phyloP scores from a whole-genome alignment of 805 yeast genomes.

The Vanderwaltozyma verrucispora region DNA sequence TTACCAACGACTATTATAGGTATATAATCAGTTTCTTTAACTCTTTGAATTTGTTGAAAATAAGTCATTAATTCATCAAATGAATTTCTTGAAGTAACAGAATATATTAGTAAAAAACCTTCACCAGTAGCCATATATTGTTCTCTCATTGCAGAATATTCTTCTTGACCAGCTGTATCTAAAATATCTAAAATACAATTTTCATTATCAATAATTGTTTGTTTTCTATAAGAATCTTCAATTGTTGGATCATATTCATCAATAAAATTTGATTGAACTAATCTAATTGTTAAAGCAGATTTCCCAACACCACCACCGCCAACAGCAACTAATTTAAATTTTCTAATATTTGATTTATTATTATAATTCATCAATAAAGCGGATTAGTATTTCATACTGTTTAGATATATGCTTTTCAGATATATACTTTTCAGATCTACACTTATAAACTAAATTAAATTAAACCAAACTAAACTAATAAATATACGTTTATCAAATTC shows the following conservation, averaged over 20 bases:
- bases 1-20: conserved; percentile 71
- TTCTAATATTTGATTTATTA: conserved; percentile 32
- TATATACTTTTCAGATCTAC: no score
- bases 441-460: no score
- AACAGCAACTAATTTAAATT: conserved; percentile 85
- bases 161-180: conserved; percentile 97
- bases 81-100: conserved; percentile 71
- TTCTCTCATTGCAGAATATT: conserved; percentile 82
- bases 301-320: conserved; percentile 99
- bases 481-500: no score
- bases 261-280: conserved; percentile 87
- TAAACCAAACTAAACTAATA: no score
- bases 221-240: conserved; percentile 81
- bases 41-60: conserved; percentile 64
- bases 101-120: conserved; percentile 79
- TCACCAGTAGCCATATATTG: conserved; percentile 93
- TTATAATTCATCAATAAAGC: no score
- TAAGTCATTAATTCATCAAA: conserved; percentile 74
- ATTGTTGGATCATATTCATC: conserved; percentile 97
- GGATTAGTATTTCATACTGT: no score
- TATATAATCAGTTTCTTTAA: conserved; percentile 60
- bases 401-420: no score
- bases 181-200: conserved; percentile 70
- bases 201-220: conserved; percentile 68
- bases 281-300: conserved; percentile 85